Evolutionary conservation across 768 basidiomycete species (phyloP).

Genomic region (Suillus clintonianus): DNA sequence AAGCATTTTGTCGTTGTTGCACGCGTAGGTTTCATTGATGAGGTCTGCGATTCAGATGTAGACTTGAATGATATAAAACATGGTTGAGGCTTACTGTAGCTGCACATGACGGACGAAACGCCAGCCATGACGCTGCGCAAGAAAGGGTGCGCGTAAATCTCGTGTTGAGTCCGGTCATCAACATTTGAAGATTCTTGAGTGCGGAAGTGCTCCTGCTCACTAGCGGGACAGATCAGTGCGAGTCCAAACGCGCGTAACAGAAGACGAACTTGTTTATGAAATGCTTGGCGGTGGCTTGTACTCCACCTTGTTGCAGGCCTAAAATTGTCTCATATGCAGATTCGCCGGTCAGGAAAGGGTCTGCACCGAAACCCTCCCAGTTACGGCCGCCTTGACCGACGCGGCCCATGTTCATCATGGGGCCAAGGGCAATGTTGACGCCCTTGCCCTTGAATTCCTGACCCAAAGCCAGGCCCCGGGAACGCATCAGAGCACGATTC

Average conservation of each 20-base stretch:
- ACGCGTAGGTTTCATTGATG: slow-evolving; percentile 72
- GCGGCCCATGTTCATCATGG: slow-evolving; percentile 83
- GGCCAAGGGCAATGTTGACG: slow-evolving; percentile 44
- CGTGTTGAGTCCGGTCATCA: slow-evolving; percentile 79
- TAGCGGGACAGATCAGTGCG: slow-evolving; percentile 32
- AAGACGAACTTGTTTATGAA: slow-evolving; percentile 58
- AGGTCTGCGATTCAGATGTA: slow-evolving; percentile 43
- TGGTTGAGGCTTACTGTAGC: slow-evolving; percentile 53
- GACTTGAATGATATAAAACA: not conserved
- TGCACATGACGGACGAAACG: slow-evolving; percentile 74
- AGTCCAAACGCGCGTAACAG: not conserved
- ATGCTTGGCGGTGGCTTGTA: slow-evolving; percentile 82
- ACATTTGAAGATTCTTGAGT: slow-evolving; percentile 62
- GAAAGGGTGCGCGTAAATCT: slow-evolving; percentile 74
- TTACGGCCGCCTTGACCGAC: slow-evolving; percentile 74
- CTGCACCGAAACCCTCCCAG: slow-evolving; percentile 88
- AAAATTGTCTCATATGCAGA: slow-evolving; percentile 73
- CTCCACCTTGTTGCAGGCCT: slow-evolving; percentile 72
- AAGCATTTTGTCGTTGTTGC: slow-evolving; percentile 69
- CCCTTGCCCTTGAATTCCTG: slow-evolving; percentile 73
- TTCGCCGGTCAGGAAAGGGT: slow-evolving; percentile 79
- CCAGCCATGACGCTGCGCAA: slow-evolving; percentile 73
- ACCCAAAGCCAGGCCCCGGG: slow-evolving; percentile 62
- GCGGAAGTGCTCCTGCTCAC: slow-evolving; percentile 70
- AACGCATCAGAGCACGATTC: slow-evolving; percentile 63